Evolutionary conservation across 176 grass and related monocot species (phyloP), one percentile per base, ranked within the genome.

Genomic region (Pontederia crassipes): DNA sequence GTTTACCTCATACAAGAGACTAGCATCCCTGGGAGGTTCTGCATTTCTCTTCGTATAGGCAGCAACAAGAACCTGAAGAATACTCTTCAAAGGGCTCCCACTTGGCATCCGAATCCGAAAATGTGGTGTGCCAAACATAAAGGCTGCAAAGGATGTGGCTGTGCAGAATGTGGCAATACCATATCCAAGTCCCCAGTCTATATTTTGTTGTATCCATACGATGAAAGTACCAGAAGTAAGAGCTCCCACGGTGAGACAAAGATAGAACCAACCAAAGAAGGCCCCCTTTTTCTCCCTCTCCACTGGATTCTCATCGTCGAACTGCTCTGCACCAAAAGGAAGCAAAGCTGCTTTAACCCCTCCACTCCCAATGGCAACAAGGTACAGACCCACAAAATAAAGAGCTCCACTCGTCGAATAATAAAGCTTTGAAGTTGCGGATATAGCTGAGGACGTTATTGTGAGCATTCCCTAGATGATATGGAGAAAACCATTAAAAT

Each of bases 211-310:
- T 54, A 87, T 70, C 88, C 83, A 92, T 40, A 92, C 82, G 52
- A 87, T 78, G 46, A 81, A 27, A 24, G 76, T 58, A 32, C 88
- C 79, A 10, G 88, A 83, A 28, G 82, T 71, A 45, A 92, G 76
- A 8, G 66, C 52, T 26, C 88, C 80, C 46, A 87, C 79, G 69
- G 74, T 68, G 35, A 92, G 61, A 71, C 83, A 87, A 17, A 92
- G 64, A 66, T 87, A 92, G 74, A 87, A 87, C 80, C 77, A 92
- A 68, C 79, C 86, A 74, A 92, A 92, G 77, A 92, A 92, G 26
- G 73, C 63, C 0, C 54, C 71, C 66, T 87, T 75, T 48, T 76
- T 72, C 13, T 74, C 74, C 61, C 74, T 77, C 29, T 87, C 88
- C 8, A 59, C 52, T 28, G 71, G 54, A 26, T 35, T 65, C 55